A percentile compares a stretch with the other conserved stretches of the same genome.
These are phyloP conservation scores for Cucurbita argyrosperma DNA, from an alignment of 306 rosid species.

Conservation along the genomic window DNA sequence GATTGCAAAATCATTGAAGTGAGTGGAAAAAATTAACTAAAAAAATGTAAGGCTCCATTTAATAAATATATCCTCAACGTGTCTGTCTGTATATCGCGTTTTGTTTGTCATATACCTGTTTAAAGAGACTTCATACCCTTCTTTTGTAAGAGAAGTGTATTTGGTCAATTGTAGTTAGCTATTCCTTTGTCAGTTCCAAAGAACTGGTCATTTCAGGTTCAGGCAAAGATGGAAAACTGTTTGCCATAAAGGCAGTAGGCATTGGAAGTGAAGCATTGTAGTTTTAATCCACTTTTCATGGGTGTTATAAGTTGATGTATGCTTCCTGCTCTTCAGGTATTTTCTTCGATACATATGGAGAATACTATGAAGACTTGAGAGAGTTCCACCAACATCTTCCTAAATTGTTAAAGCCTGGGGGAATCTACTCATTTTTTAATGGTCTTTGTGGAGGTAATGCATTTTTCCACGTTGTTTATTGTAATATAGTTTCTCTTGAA, in stretches of 20 bases:
- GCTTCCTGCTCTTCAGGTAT: constrained; percentile 42
- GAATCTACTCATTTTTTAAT: constrained; percentile 82
- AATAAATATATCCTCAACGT: no score
- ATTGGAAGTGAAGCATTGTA: neutral
- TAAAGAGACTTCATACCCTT: neutral
- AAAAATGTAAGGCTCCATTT: neutral
- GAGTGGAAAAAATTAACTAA: neutral
- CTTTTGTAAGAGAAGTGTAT: neutral
- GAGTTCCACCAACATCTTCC: constrained; percentile 92
- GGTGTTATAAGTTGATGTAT: neutral
- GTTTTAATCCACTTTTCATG: neutral
- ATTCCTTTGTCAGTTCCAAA: neutral
- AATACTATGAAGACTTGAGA: constrained; percentile 77
- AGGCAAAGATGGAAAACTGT: neutral
- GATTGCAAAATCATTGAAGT: neutral
- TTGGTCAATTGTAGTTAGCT: neutral
- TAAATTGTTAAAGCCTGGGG: constrained; percentile 55
- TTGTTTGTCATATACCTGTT: neutral
- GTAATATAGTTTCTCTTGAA: constrained; percentile 75
- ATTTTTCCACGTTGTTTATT: constrained; percentile 85
- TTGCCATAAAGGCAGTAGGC: neutral
- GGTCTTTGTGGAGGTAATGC: constrained; percentile 94
- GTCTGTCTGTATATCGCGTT: no score
- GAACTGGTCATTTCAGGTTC: neutral
- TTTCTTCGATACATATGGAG: constrained; percentile 93